Evolutionary conservation across 768 basidiomycete genomes (phyloP).

Genomic region (Thelephora aurantiotincta): DNA sequence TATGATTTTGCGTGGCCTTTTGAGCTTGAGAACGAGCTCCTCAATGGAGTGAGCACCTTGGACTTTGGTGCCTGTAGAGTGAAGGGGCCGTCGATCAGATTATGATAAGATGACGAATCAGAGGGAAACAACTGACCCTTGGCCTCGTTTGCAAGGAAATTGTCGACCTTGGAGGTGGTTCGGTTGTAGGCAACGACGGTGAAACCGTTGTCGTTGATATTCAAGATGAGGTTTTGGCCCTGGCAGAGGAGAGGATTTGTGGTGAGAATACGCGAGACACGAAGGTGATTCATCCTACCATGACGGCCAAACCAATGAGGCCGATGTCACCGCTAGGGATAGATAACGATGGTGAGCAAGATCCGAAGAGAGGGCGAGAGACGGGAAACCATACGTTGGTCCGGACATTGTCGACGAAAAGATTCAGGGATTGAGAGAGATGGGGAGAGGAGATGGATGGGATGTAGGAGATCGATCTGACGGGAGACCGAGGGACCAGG

Average conservation of each 20-base stretch:
- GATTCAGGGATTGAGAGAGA: constrained; percentile 18
- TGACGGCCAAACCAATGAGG: constrained; percentile 97
- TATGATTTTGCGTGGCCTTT: constrained; percentile 91
- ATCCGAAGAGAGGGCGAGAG: constrained; percentile 7
- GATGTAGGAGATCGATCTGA: neutral
- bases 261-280: constrained; percentile 8
- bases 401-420: constrained; percentile 25
- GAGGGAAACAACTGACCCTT: constrained; percentile 54
- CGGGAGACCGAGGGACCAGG: neutral
- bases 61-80: constrained; percentile 70
- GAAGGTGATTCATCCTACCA: constrained; percentile 40
- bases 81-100: constrained; percentile 6
- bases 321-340: constrained; percentile 81
- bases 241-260: constrained; percentile 16
- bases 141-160: constrained; percentile 92
- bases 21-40: constrained; percentile 86
- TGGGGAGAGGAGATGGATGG: constrained; percentile 10
- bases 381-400: constrained; percentile 31
- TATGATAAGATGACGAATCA: constrained; percentile 9
- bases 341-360: constrained; percentile 10
- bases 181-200: constrained; percentile 96
- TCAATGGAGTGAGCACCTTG: constrained; percentile 89
- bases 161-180: constrained; percentile 89
- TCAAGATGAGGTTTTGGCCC: constrained; percentile 95
- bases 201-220: constrained; percentile 99